Base-by-base conservation (phyloP, 345 rosid genomes). In the Rubroshorea leprosula region DNA sequence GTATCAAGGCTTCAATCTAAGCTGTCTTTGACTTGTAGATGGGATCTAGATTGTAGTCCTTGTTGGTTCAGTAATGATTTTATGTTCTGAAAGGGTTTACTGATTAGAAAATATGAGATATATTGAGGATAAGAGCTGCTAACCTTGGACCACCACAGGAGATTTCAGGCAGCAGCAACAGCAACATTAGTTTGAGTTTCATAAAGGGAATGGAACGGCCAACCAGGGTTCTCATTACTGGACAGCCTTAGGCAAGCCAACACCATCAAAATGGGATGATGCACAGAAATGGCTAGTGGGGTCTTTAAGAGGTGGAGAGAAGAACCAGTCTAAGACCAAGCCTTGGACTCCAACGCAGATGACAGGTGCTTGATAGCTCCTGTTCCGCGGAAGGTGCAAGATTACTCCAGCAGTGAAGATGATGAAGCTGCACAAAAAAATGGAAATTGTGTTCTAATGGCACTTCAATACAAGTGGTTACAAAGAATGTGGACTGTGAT, bases 221-320 rank as follows among this genome's bases (percentile, higher is more conserved):
- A 84, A 66, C 49, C 78, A 81, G 18, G 68, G 73, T 27, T 75
- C 80, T 66, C 90, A 83, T 58, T 89, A 82, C 67, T 71, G 95
- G 27, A 77, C 84, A 14, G 83, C 89, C 21, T 69, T 92, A 56
- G 95, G 95, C 13, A 92, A 89, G 54, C 90, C 90, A 4, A 76
- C 96, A 6, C 98, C 96, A 23, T 92, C 98, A 0, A 92, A 92
- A 74, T 89, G 98, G 96, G 98, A 92, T 51, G 98, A 92, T 59
- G 96, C 96, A 16, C 98, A 92, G 55, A 92, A 92, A 77, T 92
- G 98, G 98, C 80, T 92, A 11, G 90, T 86, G 16, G 95, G 96
- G 5, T 55, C 88, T 26, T 66, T 89, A 50, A 80, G 88, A 61
- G 83, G 74, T 22, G 83, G 82, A 57, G 90, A 84, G 58, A 84